Evolutionary conservation across 805 yeast genomes (phyloP).

Genomic region (Spathaspora passalidarum): DNA sequence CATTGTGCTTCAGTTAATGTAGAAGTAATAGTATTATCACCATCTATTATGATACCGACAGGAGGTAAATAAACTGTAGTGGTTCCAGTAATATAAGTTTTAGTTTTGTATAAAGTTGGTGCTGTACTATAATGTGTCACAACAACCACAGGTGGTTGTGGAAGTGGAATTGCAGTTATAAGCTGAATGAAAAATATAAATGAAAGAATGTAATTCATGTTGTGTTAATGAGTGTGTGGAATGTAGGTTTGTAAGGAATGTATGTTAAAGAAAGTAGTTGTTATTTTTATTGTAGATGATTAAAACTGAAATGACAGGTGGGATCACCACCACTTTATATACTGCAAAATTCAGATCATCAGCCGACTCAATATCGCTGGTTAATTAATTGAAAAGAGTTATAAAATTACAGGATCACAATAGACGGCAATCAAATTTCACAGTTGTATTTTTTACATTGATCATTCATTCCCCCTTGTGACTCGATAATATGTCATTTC

Average conservation of each 20-base stretch:
- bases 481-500: not conserved
- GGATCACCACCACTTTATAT: not conserved
- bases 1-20: slow-evolving; percentile 37
- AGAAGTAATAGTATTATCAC: slow-evolving; percentile 44
- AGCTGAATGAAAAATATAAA: slow-evolving; percentile 16
- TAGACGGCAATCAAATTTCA: not conserved
- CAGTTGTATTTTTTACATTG: not conserved
- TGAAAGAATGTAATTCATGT: slow-evolving; percentile 7
- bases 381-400: not conserved
- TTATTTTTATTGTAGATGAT: no score
- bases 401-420: not conserved
- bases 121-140: slow-evolving; percentile 59
- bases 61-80: slow-evolving; percentile 50
- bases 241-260: not conserved
- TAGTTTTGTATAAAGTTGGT: slow-evolving; percentile 45
- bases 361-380: not conserved
- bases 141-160: slow-evolving; percentile 19
- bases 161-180: slow-evolving; percentile 33
- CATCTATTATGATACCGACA: slow-evolving; percentile 51
- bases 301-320: no score
- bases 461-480: not conserved
- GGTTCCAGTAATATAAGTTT: slow-evolving; percentile 43
- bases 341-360: not conserved
- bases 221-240: not conserved
- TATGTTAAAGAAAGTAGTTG: no score